These are phyloP conservation scores for Cordyceps fumosorosea DNA, from an alignment of 2,329 filamentous ascomycete species.

Conservation along the genomic window DNA sequence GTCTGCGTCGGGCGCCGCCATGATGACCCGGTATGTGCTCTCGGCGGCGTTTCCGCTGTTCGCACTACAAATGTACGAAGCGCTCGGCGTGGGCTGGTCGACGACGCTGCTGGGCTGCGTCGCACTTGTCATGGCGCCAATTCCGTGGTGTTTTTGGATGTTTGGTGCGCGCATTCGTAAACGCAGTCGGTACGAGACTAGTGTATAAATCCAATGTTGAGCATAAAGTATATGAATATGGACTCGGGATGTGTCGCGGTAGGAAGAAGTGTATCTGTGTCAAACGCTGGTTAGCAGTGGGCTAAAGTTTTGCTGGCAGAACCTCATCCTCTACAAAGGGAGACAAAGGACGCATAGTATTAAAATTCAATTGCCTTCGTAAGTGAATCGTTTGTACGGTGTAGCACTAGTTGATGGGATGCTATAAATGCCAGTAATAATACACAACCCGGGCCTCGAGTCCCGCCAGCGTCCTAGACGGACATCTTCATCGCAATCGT, in stretches of 20 bases:
- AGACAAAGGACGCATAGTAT: neutral
- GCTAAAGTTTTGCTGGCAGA: too few relatives aligned
- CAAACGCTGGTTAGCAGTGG: too few relatives aligned
- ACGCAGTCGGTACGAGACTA: slow-evolving; percentile 23
- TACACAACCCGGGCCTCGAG: neutral
- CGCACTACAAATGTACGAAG: slow-evolving; percentile 32
- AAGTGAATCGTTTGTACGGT: neutral
- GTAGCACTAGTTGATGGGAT: slow-evolving; percentile 3
- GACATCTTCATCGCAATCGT: slow-evolving; percentile 98
- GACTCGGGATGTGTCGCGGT: too few relatives aligned
- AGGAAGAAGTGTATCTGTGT: too few relatives aligned
- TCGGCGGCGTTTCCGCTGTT: slow-evolving; percentile 50
- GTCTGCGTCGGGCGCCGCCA: slow-evolving; percentile 22
- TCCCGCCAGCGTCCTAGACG: slow-evolving; percentile 43
- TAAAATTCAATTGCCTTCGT: neutral
- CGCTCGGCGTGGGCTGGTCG: slow-evolving; percentile 37
- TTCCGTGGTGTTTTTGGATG: slow-evolving; percentile 26
- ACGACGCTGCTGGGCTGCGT: slow-evolving; percentile 36
- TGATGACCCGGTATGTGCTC: slow-evolving; percentile 41
- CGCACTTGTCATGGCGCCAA: slow-evolving; percentile 29
- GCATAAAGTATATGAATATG: too few relatives aligned
- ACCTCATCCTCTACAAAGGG: neutral
- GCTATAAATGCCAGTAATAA: neutral
- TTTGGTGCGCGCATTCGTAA: slow-evolving; percentile 20
- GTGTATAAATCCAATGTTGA: slow-evolving; percentile 15